Base-by-base conservation (phyloP, 164 flowering plant species). In the Aristolochia contorta region DNA sequence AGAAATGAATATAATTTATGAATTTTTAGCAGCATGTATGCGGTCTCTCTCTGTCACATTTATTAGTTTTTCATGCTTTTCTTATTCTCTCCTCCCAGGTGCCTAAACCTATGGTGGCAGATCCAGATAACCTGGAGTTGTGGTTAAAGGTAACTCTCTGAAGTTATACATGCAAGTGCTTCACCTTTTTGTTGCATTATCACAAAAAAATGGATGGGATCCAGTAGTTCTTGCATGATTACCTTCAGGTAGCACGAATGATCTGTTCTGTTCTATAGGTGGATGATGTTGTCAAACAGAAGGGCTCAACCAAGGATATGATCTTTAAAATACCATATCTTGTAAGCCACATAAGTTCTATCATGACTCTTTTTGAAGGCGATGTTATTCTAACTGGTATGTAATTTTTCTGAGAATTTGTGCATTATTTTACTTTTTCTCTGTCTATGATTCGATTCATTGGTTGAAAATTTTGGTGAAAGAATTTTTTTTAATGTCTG, bases 381-480 rank as follows among this genome's bases (percentile, higher is more conserved):
- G 99, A 94, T 75, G 93, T 94, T 54, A 91, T 94, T 61, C 78
- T 94, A 58, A 94, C 99, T 76, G 99, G 99, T 88, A 83, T 58
- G 47, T 15, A 8, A 16, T 24, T n/a, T 60, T 24, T 25, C 41
- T 16, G 5, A 37, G 12, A 37, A 37, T 37, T 37, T 8, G 7
- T 8, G 43, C 43, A 37, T 37, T 1, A 37, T 1, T 37, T 8
- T 37, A 10, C 43, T 37, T 37, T 27, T 37, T 10, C 43, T 8
- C 12, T 1, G 23, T 16, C 18, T 53, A 3, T 52, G 55, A 21
- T 13, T 53, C 23, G 13, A 23, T 2, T 53, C 3, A 13, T 23
- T 53, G 18, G 16, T 22, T 22, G 20, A 4, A 13, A 52, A 20
- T 23, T 20, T 51, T 52, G 10, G 14, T 52, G 25, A 52, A 52